Percentiles rank a stretch among this genome's conserved stretches.
Conservation (phyloP, 2,329 filamentous ascomycete species). For the Colletotrichum nymphaeae region DNA sequence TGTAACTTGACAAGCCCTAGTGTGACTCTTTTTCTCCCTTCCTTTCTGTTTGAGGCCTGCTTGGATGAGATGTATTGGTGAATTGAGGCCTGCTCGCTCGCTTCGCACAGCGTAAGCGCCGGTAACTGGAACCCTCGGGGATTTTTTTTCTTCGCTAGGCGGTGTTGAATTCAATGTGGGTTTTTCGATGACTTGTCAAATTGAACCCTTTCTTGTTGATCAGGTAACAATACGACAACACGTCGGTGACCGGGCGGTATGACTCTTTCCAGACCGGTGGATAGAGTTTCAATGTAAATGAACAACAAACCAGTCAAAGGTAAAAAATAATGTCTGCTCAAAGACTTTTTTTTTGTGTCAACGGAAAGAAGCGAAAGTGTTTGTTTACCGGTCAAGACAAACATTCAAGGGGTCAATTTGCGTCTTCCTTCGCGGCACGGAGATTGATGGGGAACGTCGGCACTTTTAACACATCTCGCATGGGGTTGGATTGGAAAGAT, state of each 20-base stretch:
- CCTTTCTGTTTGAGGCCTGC: background rate
- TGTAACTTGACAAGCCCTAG: conserved; percentile 9
- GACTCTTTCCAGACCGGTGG: conserved; percentile 18
- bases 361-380: conserved; percentile 4
- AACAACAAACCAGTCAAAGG: conserved; percentile 26
- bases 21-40: background rate
- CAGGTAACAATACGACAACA: conserved; percentile 4
- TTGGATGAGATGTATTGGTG: background rate
- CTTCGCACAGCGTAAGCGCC: background rate
- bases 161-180: background rate
- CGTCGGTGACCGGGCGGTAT: background rate
- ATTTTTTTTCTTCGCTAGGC: background rate
- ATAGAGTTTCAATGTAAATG: background rate
- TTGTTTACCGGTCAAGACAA: background rate
- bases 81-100: conserved; percentile 32
- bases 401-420: background rate
- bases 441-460: background rate
- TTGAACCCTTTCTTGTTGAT: background rate
- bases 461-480: conserved; percentile 19
- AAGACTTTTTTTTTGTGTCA: background rate
- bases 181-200: conserved; percentile 4
- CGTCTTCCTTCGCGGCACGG: background rate
- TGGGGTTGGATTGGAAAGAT: background rate
- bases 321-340: background rate
- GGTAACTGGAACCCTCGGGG: conserved; percentile 4